Base-by-base conservation (phyloP, 495 filamentous ascomycete species). In the Cercophora sp. region DNA sequence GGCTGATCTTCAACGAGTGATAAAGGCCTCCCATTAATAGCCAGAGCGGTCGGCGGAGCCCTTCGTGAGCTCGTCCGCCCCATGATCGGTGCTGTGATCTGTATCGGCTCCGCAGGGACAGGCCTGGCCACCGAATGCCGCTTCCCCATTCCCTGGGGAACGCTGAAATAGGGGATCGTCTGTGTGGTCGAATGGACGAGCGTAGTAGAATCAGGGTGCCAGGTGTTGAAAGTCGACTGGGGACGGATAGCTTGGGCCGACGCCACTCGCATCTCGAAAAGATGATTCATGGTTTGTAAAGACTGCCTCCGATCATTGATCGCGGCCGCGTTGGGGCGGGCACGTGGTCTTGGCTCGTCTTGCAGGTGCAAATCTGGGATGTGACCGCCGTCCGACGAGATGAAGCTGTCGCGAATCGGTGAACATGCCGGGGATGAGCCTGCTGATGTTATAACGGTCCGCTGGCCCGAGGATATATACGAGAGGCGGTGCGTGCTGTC, bases 401-500 rank as follows among this genome's bases (percentile, higher is more conserved):
- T 63, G 45, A 77, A 75, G 27, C 70, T 74, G 8, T 72, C 73
- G n/a, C 70, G 63, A 5, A 71, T 64, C 0, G 77, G 71, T 5
- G 79, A 83, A 48, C 61, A 72, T 6, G 72, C 67, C 6, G 77
- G 74, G 1, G 79, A 82, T 4, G 80, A 82, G 13, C 70, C 70
- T 19, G 73, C 68, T 8, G 80, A 82, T 8, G 79, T 81, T 5
- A 81, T 52, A 10, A 76, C 64, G 0, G 79, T 83, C 24, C 77
- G 73, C 39, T 83, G 79, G 22, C 82, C 80, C 1, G 84, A 80
- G 25, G 79, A 80, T 18, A 82, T 63, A 35, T 76, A 84, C 5
- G 85, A 85, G 27, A 86, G 75, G 20, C 81, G 79, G 53, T 85
- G 74, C 0, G 78, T 66, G 46, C 72, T 76, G 49, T 79, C 69